phyloP scores from a whole-genome alignment of 1,284 basidiomycete species.

The Moniliophthora roreri region DNA sequence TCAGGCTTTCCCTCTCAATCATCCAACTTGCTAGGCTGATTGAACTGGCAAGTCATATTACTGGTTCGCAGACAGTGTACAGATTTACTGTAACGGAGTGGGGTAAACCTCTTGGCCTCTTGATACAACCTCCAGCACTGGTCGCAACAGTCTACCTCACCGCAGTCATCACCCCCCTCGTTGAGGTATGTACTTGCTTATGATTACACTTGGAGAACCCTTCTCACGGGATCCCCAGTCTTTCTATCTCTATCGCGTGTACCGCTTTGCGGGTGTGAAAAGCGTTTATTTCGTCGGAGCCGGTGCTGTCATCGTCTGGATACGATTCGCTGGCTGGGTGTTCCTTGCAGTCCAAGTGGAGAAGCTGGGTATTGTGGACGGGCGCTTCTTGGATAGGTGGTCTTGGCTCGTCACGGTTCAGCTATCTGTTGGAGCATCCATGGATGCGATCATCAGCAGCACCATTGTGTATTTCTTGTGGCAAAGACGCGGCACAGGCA shows the following conservation, averaged over 20 bases:
- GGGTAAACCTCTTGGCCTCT: slow-evolving; percentile 1
- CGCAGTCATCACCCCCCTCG: slow-evolving; percentile 2
- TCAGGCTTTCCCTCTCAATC: not conserved
- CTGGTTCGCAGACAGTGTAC: slow-evolving; percentile 1
- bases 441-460: slow-evolving; percentile 4
- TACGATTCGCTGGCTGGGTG: slow-evolving; percentile 7
- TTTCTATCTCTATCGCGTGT: slow-evolving; percentile 10
- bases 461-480: slow-evolving; percentile 10
- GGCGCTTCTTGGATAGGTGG: slow-evolving; percentile 4
- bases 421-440: slow-evolving; percentile 3
- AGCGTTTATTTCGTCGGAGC: not conserved
- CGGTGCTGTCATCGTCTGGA: slow-evolving; percentile 2
- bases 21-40: not conserved
- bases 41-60: slow-evolving; percentile 5
- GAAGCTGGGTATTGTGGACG: slow-evolving; percentile 1
- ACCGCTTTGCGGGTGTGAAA: slow-evolving; percentile 2
- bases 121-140: not conserved
- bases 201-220: not conserved
- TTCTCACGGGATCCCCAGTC: not conserved
- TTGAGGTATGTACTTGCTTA: slow-evolving; percentile 1
- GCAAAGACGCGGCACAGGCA: not conserved
- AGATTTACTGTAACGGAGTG: slow-evolving; percentile 5
- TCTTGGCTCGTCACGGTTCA: slow-evolving; percentile 7
- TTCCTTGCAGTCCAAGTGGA: slow-evolving; percentile 2
- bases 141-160: slow-evolving; percentile 4